Base-by-base conservation (phyloP, 2,329 filamentous ascomycete species). In the Alternaria rosae region DNA sequence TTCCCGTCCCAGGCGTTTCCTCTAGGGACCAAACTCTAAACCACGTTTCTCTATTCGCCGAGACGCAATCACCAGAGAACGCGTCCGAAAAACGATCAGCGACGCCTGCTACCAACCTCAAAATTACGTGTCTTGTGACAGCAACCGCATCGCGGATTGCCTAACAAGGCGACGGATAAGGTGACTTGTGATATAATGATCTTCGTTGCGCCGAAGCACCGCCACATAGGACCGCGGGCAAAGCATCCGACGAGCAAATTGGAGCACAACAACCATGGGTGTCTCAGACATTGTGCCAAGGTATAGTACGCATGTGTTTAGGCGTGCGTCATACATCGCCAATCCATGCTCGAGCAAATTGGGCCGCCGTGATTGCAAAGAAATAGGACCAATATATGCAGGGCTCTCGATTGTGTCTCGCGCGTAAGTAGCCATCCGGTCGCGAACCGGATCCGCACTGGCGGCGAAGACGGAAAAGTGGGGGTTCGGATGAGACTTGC, bases 381-480 rank as follows among this genome's bases (percentile, higher is more conserved):
- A 38, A 38, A n/a, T 17, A 38, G 35, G 35, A n/a, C 35, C 51
- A 17, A 51, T 38, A 41, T 55, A 59, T 55, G 57, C 57, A 59
- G 57, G 57, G 57, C 57, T 55, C 42, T 21, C 45, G 35, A 17
- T 47, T 17, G 20, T 51, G 41, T 35, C 26, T 30, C 41, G 53
- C 53, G 38, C 45, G 54, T 32, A 32, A 21, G 38, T 28, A 21
- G 21, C 42, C 17, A 28, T 45, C 56, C 58, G 47, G 58, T 47
- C 23, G 45, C 54, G 58, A 61, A 61, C 58, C 58, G 54, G 58
- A 61, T 61, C 58, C 58, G 58, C 58, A 61, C 28, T 57, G 53
- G 53, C 58, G 58, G 45, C 58, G 21, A 57, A 51, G 45, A 32
- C 26, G 11, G 20, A 35, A 58, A 52, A 58, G 55, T 52, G 55